Conservation (phyloP, 2,329 filamentous ascomycete genomes). For the Acarospora socialis region DNA sequence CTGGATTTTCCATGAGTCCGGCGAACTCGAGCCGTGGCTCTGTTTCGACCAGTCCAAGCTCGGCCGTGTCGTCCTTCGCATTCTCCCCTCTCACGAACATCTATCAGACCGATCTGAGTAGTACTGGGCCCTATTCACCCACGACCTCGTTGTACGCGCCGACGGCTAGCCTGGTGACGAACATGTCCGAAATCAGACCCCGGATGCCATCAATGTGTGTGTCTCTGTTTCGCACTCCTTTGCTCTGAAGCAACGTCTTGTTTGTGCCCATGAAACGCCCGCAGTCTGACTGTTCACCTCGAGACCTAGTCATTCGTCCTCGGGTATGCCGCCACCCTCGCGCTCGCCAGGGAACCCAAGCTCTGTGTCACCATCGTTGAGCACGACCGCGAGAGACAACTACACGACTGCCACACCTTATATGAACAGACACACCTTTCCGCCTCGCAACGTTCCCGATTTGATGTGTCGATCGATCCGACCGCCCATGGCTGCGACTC, state of each 20-base stretch:
- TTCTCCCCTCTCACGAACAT: slow-evolving; percentile 26
- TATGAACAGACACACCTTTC: slow-evolving; percentile 14
- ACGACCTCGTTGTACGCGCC: slow-evolving; percentile 20
- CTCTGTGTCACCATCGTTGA: slow-evolving; percentile 27
- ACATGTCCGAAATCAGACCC: slow-evolving; percentile 25
- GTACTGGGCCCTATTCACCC: slow-evolving; percentile 27
- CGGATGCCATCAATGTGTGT: slow-evolving; percentile 31
- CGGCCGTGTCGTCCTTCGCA: slow-evolving; percentile 34
- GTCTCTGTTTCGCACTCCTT: slow-evolving; percentile 19
- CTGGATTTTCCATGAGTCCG: slow-evolving; percentile 36
- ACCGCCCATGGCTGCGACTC: slow-evolving; percentile 6
- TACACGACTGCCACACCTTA: slow-evolving; percentile 28
- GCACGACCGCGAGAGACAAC: slow-evolving; percentile 28
- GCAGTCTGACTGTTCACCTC: slow-evolving; percentile 3
- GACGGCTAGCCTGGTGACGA: slow-evolving; percentile 19
- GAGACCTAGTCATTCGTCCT: slow-evolving; percentile 29
- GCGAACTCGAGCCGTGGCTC: slow-evolving; percentile 42
- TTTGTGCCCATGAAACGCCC: slow-evolving; percentile 1
- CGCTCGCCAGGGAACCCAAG: slow-evolving; percentile 28
- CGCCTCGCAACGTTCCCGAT: slow-evolving; percentile 4
- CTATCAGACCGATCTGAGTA: slow-evolving; percentile 23
- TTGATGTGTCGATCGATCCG: slow-evolving; percentile 5
- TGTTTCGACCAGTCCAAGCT: slow-evolving; percentile 37
- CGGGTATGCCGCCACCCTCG: slow-evolving; percentile 32
- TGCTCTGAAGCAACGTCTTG: slow-evolving; percentile 3